Base-by-base conservation (phyloP, 768 basidiomycete genomes). In the Suillus ampliporus region DNA sequence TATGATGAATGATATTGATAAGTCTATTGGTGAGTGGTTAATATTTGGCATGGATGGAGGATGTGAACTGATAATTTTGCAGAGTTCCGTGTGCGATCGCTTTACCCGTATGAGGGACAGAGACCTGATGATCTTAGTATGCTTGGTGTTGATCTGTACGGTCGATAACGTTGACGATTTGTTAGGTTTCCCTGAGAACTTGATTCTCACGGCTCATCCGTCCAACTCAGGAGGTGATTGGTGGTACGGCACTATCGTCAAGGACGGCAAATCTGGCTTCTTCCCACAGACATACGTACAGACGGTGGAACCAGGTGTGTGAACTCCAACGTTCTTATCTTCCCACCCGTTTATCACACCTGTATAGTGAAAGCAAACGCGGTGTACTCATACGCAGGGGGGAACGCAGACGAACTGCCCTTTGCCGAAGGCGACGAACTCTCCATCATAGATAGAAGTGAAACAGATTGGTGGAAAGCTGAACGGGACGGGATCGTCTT, bases 401-500 rank as follows among this genome's bases (percentile, higher is more conserved):
- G 76, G 47, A 89, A 85, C 63, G 69, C 86, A 17, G 95, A 98
- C 67, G 95, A 98, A 72, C 80, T 96, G n/a, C 81, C 92, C 1
- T 93, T 98, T 72, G 77, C 77, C 8, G 94, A 94, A 77, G 95
- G 92, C 62, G 92, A 97, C 61, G 73, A 77, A 38, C 77, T 98
- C 43, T 81, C 81, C 9, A 87, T 99, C 65, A 84, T 98, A 61
- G 97, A 99, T 71, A 85, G 77, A 52, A 84, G 84, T 59, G 97
- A 98, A 67, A 82, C 80, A 58, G 92, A 93, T 69, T 99, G 97
- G 97, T 99, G 94, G 94, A 98, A 96, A 80, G 91, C 90, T 43
- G 96, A 98, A 78, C 85, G 86, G 70, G 87, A 84, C 53, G 97
- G 97, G 23, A 76, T 89, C 64, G 88, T 97, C 58, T 92, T 91